Base-by-base conservation (phyloP, 129 eudicot species). In the Helichrysum umbraculigerum region DNA sequence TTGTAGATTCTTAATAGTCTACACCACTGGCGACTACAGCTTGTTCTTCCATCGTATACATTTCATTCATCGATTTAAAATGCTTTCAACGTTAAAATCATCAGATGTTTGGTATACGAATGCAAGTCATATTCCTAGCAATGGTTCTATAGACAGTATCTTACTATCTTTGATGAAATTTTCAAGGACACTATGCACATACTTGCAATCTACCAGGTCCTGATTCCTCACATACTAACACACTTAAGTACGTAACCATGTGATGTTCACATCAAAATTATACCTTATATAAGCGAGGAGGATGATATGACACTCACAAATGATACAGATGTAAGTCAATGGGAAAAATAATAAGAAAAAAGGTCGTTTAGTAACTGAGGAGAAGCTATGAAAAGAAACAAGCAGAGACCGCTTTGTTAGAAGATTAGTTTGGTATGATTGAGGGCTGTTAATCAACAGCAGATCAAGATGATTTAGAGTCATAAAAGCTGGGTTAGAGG, bases 161-260 rank as follows among this genome's bases (percentile, higher is more conserved):
- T 80, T 82, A 85, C 79, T 76, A 82, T 88, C 75, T 80, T 82
- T 54, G 88, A 88, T 64, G 91, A 91, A 5, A 72, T 88, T 29
- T 86, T 88, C 69, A 86, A 82, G 78, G 93, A 91, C 99, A 32
- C 34, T 32, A 94, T 74, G 81, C 98, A 71, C 98, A 94, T 68
- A 90, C 96, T 70, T 94, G 98, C 81, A 91, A 89, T 83, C 97
- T 95, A 22, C 87, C 92, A 10, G 97, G 97, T 77, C 97, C 98
- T 4, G 96, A 93, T 75, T 82, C 78, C 52, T 81, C 98, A 29
- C 97, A 93, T 66, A 93, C 98, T 10, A 92, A 93, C 82, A 88
- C 97, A 4, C n/a, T n/a, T n/a, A n/a, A n/a, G n/a, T n/a, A n/a
- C 90, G 98, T 72, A 85, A 83, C 72, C 98, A 93, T 61, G 96